A percentile compares a stretch with the other conserved stretches of the same genome.
Evolutionary conservation across 2,329 filamentous ascomycete species (phyloP).

Genomic region (Phaeomoniella chlamydospora): DNA sequence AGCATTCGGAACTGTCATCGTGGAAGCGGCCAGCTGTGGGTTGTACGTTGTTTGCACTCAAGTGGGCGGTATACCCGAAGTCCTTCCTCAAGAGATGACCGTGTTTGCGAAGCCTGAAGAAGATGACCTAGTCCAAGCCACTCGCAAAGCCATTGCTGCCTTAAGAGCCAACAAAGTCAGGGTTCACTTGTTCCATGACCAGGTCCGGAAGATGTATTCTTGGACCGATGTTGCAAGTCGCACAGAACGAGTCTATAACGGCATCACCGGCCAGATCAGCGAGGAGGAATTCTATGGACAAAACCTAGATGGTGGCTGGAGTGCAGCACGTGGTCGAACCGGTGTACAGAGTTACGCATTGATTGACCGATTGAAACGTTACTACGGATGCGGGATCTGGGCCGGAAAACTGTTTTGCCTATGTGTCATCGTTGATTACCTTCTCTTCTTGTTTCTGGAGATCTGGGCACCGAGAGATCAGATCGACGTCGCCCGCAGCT

Average conservation of each 20-base stretch:
- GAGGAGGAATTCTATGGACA: constrained; percentile 83
- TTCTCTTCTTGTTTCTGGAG: constrained; percentile 79
- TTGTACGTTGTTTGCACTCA: constrained; percentile 94
- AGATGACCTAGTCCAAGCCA: constrained; percentile 82
- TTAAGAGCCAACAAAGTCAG: constrained; percentile 75
- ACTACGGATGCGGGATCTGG: constrained; percentile 97
- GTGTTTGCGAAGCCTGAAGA: constrained; percentile 95
- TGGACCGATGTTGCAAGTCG: constrained; percentile 92
- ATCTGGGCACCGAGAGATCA: constrained; percentile 69
- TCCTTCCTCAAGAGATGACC: constrained; percentile 91
- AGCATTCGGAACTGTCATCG: constrained; percentile 94
- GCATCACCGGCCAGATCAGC: constrained; percentile 72
- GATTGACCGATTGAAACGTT: constrained; percentile 87
- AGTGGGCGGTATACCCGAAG: constrained; percentile 92
- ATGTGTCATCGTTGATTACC: constrained; percentile 84
- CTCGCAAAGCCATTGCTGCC: constrained; percentile 74
- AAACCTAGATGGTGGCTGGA: constrained; percentile 54
- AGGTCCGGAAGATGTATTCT: constrained; percentile 97
- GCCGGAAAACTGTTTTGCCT: constrained; percentile 94
- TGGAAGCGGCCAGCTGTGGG: constrained; percentile 90
- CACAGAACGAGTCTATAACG: constrained; percentile 89
- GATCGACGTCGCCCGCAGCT: constrained; percentile 82
- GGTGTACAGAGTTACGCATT: constrained; percentile 76
- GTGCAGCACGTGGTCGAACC: constrained; percentile 52
- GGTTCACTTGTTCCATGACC: constrained; percentile 88